These are phyloP conservation scores for Sparassis latifolia DNA, from an alignment of 1,284 basidiomycete species.

Conservation along the genomic window DNA sequence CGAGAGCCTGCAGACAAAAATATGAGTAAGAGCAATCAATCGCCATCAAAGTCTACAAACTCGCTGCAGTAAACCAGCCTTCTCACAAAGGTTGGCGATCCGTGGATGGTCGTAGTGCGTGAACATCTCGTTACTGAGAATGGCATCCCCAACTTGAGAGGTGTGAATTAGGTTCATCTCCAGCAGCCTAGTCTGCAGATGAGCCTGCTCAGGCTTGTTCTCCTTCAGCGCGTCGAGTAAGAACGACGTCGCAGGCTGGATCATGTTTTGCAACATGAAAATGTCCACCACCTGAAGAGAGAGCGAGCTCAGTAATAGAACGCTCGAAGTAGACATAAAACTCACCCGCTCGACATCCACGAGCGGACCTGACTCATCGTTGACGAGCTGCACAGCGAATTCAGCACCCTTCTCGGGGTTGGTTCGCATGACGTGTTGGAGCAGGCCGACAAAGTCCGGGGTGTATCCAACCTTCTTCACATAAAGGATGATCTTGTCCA, in stretches of 20 bases:
- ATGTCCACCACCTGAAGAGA: slow-evolving; percentile 81
- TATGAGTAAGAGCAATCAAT: slow-evolving; percentile 8
- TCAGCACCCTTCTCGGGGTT: slow-evolving; percentile 98
- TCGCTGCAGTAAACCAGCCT: slow-evolving; percentile 92
- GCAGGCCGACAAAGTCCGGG: slow-evolving; percentile 91
- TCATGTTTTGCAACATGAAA: slow-evolving; percentile 99
- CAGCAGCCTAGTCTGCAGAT: slow-evolving; percentile 91
- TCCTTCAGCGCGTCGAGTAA: slow-evolving; percentile 98
- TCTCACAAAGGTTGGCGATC: slow-evolving; percentile 97
- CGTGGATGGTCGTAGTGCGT: slow-evolving; percentile 94
- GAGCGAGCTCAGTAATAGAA: background rate
- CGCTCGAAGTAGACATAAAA: slow-evolving; percentile 8
- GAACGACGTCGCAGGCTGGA: slow-evolving; percentile 98
- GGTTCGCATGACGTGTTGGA: slow-evolving; percentile 95
- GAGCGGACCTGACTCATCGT: slow-evolving; percentile 89
- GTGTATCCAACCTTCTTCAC: slow-evolving; percentile 95
- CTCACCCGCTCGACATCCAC: slow-evolving; percentile 89
- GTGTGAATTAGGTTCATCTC: slow-evolving; percentile 99
- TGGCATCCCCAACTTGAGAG: slow-evolving; percentile 98
- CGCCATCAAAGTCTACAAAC: slow-evolving; percentile 34
- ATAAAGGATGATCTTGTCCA: slow-evolving; percentile 97
- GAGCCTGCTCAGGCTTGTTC: slow-evolving; percentile 96
- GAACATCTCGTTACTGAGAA: slow-evolving; percentile 99
- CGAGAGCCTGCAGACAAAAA: slow-evolving; percentile 67
- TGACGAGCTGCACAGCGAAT: slow-evolving; percentile 93